A percentile compares a stretch with the other conserved stretches of the same genome.
Evolutionary conservation across 2,329 filamentous ascomycete genomes (phyloP).

Genomic region (Fusarium paranaense): DNA sequence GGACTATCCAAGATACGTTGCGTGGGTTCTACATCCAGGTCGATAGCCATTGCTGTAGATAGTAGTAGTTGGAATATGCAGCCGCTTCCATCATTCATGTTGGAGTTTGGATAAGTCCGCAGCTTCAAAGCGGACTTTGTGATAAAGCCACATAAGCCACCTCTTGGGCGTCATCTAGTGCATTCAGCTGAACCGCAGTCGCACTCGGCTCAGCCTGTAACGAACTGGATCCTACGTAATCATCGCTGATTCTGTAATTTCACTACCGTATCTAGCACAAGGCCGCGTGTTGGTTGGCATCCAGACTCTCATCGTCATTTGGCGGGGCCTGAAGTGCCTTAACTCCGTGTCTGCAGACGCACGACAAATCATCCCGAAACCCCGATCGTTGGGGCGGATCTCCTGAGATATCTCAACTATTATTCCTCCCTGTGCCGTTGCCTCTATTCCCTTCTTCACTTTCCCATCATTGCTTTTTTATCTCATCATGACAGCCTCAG

Average conservation of each 20-base stretch:
- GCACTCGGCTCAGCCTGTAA: conserved; percentile 19
- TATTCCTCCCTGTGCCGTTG: conserved; percentile 11
- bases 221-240: conserved; percentile 2
- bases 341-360: conserved; percentile 26
- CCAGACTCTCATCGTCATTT: conserved; percentile 14
- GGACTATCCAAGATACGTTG: not conserved
- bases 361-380: conserved; percentile 29
- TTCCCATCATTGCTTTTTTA: not conserved
- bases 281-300: conserved; percentile 32
- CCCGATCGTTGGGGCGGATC: conserved; percentile 35
- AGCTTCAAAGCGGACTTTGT: not conserved
- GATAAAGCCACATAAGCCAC: conserved; percentile 16
- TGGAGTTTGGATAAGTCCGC: conserved; percentile 24
- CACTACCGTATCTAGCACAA: not conserved
- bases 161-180: not conserved
- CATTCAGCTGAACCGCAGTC: not conserved
- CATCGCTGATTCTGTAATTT: not conserved
- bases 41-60: not conserved
- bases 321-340: conserved; percentile 30
- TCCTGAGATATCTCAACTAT: conserved; percentile 37
- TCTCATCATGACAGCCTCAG: conserved; percentile 31
- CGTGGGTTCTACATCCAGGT: not conserved
- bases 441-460: not conserved
- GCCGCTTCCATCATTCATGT: conserved; percentile 11
- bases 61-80: conserved; percentile 8